A percentile compares a stretch with the other conserved stretches of the same genome.
Evolutionary conservation across 805 yeast species (phyloP).

Genomic region (Candida silvicultrix): DNA sequence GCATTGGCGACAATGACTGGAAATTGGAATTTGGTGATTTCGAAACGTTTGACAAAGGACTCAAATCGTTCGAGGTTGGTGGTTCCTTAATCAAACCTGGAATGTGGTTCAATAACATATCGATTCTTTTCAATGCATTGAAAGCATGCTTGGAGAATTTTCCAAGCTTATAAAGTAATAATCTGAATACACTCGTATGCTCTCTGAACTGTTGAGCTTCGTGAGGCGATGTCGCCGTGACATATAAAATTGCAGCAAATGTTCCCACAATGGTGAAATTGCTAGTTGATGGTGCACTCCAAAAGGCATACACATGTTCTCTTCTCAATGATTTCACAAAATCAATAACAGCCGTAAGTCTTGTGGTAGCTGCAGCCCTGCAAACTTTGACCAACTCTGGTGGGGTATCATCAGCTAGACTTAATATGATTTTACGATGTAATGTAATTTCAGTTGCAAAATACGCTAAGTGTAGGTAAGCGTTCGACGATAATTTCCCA

Average conservation of each 20-base stretch:
- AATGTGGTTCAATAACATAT: slow-evolving; percentile 64
- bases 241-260: slow-evolving; percentile 75
- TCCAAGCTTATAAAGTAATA: slow-evolving; percentile 68
- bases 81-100: slow-evolving; percentile 50
- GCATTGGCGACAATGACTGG: slow-evolving; percentile 4
- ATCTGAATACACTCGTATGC: slow-evolving; percentile 68
- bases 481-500: slow-evolving; percentile 63
- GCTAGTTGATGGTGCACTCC: slow-evolving; percentile 80
- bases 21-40: background rate
- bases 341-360: slow-evolving; percentile 77
- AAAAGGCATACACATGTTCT: slow-evolving; percentile 81
- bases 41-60: slow-evolving; percentile 3
- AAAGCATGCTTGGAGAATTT: slow-evolving; percentile 74
- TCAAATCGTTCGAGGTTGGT: slow-evolving; percentile 9
- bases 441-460: slow-evolving; percentile 85
- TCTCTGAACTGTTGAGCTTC: slow-evolving; percentile 62
- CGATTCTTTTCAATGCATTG: slow-evolving; percentile 67
- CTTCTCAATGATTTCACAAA: slow-evolving; percentile 69
- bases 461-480: slow-evolving; percentile 76
- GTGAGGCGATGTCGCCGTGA: slow-evolving; percentile 54
- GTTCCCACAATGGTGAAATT: slow-evolving; percentile 81
- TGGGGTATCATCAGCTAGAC: slow-evolving; percentile 39
- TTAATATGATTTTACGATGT: slow-evolving; percentile 69
- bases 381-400: slow-evolving; percentile 59
- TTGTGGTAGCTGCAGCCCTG: slow-evolving; percentile 76